A percentile compares a stretch with the other conserved stretches of the same genome.
phyloP scores from a whole-genome alignment of 768 basidiomycete species.

The Rhizopogon salebrosus region DNA sequence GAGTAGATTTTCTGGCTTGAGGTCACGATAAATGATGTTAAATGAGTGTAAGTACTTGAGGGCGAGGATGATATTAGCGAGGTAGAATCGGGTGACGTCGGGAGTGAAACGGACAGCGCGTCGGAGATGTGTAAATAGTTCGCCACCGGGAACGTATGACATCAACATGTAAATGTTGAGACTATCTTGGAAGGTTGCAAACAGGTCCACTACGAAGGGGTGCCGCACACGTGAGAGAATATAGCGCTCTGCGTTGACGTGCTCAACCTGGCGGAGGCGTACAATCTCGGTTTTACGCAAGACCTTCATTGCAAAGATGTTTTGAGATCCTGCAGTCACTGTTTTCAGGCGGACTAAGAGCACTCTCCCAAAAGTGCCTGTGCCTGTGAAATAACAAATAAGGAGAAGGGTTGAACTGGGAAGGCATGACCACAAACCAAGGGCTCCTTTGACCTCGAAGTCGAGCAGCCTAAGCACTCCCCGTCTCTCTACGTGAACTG shows the following conservation, averaged over 20 bases:
- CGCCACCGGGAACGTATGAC: conserved; percentile 94
- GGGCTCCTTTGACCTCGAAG: conserved; percentile 75
- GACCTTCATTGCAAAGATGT: conserved; percentile 84
- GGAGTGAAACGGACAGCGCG: conserved; percentile 92
- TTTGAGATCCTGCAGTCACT: conserved; percentile 36
- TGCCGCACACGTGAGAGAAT: conserved; percentile 90
- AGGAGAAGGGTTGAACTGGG: not conserved
- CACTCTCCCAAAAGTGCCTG: conserved; percentile 94
- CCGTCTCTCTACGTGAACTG: conserved; percentile 52
- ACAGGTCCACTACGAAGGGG: conserved; percentile 95
- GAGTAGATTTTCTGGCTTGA: conserved; percentile 98
- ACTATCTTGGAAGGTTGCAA: conserved; percentile 92
- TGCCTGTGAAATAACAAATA: conserved; percentile 47
- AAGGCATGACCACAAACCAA: conserved; percentile 43
- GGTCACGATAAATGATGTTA: conserved; percentile 97
- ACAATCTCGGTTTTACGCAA: conserved; percentile 83
- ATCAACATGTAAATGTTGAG: conserved; percentile 98
- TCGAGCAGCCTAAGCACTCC: conserved; percentile 64
- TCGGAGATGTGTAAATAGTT: conserved; percentile 94
- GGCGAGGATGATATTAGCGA: conserved; percentile 92
- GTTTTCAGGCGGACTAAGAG: conserved; percentile 76
- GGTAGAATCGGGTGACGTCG: conserved; percentile 97
- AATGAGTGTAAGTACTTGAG: conserved; percentile 92
- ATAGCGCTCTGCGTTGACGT: conserved; percentile 93
- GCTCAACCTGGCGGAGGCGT: conserved; percentile 91